Conservation (phyloP, 2,329 filamentous ascomycete genomes). For the Alternaria panax region DNA sequence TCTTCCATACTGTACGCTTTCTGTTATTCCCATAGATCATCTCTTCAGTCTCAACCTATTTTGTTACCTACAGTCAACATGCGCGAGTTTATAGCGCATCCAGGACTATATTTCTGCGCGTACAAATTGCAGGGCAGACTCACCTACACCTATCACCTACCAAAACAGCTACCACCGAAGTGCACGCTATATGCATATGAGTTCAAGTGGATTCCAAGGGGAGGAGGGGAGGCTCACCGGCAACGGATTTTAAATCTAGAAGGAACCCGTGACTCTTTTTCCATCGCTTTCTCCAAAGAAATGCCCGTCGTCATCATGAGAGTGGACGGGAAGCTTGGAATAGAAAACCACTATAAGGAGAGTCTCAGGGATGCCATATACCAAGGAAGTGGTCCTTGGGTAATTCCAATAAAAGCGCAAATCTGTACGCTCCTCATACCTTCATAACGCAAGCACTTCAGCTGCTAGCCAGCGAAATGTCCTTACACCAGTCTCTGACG, state of each 20-base stretch:
- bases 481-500: neutral
- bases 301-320: neutral
- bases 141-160: neutral
- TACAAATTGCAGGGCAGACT: conserved; percentile 1
- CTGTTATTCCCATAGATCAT: neutral
- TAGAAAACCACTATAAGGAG: neutral
- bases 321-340: neutral
- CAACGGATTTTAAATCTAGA: neutral
- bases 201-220: neutral
- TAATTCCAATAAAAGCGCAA: neutral
- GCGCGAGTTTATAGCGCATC: neutral
- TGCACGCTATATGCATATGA: neutral
- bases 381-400: neutral
- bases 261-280: neutral
- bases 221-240: neutral
- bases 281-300: neutral
- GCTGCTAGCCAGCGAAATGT: neutral
- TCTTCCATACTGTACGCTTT: too few species aligned
- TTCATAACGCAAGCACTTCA: neutral
- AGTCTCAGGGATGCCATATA: neutral
- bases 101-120: neutral
- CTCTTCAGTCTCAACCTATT: neutral
- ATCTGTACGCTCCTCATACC: too few species aligned
- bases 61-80: neutral
- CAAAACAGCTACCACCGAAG: neutral